phyloP scores from a whole-genome alignment of 306 rosid species.

The Prinsepia uniflora region DNA sequence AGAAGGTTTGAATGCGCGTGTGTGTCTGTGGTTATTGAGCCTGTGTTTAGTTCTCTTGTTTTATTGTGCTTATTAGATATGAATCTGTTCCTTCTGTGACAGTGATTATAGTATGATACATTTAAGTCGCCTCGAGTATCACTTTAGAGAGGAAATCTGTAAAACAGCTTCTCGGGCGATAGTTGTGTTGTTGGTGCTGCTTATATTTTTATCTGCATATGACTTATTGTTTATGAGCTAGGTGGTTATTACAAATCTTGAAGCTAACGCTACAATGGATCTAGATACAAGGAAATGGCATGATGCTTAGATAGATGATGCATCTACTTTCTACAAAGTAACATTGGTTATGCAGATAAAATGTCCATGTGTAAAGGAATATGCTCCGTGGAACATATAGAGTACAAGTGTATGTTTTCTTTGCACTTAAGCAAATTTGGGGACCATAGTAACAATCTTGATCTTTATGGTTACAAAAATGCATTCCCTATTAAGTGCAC shows the following conservation, averaged over 20 bases:
- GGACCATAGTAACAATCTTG: constrained; percentile 10
- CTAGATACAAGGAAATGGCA: constrained; percentile 90
- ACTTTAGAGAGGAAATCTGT: constrained; percentile 89
- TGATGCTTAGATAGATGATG: constrained; percentile 70
- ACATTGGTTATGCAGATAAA: constrained; percentile 12
- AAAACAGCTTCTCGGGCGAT: constrained; percentile 68
- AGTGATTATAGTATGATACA: constrained; percentile 90
- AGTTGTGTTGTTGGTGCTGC: constrained; percentile 51
- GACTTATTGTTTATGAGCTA: constrained; percentile 20
- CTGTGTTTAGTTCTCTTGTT: neutral
- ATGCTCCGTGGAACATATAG: too few species aligned
- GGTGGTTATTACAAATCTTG: constrained; percentile 88
- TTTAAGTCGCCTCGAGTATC: constrained; percentile 81
- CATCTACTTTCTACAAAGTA: constrained; percentile 82
- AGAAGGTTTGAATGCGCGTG: constrained; percentile 58
- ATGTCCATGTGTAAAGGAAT: neutral
- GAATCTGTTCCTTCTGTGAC: constrained; percentile 21
- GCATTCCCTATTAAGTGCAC: too few species aligned
- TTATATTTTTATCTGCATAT: constrained; percentile 7
- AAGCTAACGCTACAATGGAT: constrained; percentile 56
- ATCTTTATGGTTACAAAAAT: constrained; percentile 17
- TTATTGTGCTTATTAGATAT: neutral
- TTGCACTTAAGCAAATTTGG: constrained; percentile 9
- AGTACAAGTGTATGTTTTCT: constrained; percentile 16
- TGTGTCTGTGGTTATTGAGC: neutral